Percentiles rank a stretch among this genome's conserved stretches.
These are phyloP conservation scores for Oidium heveae DNA, from an alignment of 2,329 filamentous ascomycete species.

Conservation along the genomic window DNA sequence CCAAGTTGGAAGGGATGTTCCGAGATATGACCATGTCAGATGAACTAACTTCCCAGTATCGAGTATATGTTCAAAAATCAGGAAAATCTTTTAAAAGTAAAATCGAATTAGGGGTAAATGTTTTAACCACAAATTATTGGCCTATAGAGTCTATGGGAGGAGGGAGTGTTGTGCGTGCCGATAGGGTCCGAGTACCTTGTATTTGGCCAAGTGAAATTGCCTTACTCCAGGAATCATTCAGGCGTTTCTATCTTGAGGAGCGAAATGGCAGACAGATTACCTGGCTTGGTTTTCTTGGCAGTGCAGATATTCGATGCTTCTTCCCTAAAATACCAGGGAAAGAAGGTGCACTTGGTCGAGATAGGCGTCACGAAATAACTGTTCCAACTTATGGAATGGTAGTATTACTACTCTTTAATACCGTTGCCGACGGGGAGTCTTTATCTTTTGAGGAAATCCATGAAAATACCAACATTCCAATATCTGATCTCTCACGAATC, in stretches of 20 bases:
- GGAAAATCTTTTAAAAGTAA: conserved; percentile 29
- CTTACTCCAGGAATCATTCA: conserved; percentile 58
- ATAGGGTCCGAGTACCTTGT: conserved; percentile 24
- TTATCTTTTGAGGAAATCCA: conserved; percentile 56
- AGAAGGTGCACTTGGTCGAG: conserved; percentile 32
- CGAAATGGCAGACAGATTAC: conserved; percentile 73
- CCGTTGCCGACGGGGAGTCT: conserved; percentile 27
- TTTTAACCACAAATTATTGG: conserved; percentile 89
- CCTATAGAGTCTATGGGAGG: conserved; percentile 65
- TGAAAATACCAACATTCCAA: conserved; percentile 53
- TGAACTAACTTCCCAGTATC: conserved; percentile 58
- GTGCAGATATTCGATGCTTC: conserved; percentile 60
- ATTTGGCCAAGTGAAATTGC: conserved; percentile 54
- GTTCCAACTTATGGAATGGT: conserved; percentile 86
- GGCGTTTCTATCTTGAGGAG: conserved; percentile 66
- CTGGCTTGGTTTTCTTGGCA: conserved; percentile 50
- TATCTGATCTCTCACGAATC: conserved; percentile 46
- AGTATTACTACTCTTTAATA: conserved; percentile 72
- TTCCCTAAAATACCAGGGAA: conserved; percentile 52
- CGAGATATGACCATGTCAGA: conserved; percentile 78
- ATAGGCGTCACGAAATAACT: conserved; percentile 67
- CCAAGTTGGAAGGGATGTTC: conserved; percentile 92
- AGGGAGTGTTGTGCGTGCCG: conserved; percentile 24
- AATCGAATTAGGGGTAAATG: conserved; percentile 59
- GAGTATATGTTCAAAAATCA: conserved; percentile 32